Evolutionary conservation across 208 protist species (phyloP), one percentile per base, ranked within the genome.

Genomic region (Crithidia expoeki): DNA sequence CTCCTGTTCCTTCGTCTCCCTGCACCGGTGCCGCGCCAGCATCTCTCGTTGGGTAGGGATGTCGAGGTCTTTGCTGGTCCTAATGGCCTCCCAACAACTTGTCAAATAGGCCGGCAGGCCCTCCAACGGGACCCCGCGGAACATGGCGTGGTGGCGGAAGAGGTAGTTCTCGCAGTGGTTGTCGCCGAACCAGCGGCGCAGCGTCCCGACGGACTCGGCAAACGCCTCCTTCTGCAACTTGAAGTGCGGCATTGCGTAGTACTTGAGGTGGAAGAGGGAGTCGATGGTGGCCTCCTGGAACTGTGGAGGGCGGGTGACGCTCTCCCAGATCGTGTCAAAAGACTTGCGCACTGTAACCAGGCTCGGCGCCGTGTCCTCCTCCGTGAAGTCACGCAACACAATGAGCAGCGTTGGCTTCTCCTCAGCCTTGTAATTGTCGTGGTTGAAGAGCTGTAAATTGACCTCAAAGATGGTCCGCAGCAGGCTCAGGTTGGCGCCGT

Each of bases 401-500:
- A 99, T 96, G 17, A 99, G 81, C 44, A 99, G 80, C 56, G 98
- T 93, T n/a, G 93, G 98, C 82, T 98, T 98, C 68, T 95, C 85
- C 44, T 90, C 84, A 57, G 62, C 66, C 32, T 73, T 69, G 61
- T 95, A 93, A 55, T 79, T 83, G 47, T 92, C 85, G 49, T 93
- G 86, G 30, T 83, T 86, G 83, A 98, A 99, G 19, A 98, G 85
- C 68, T 98, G 97, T 49, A 98, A 73, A 64, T 99, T 97, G 10
- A 98, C 86, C 75, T 98, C 95, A 77, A 99, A 98, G 27, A 98
- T 96, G 50, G 87, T 99, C 17, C 96, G 94, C 50, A 99, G 79
- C 14, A 99, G 84, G 46, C 77, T 88, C 70, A 98, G 88, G 77
- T 99, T 99, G 4, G 98, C 89, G 11, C 94, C 98, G 62, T 97